Conservation (phyloP, 257 asterid species). For the Primulina tabacum region DNA sequence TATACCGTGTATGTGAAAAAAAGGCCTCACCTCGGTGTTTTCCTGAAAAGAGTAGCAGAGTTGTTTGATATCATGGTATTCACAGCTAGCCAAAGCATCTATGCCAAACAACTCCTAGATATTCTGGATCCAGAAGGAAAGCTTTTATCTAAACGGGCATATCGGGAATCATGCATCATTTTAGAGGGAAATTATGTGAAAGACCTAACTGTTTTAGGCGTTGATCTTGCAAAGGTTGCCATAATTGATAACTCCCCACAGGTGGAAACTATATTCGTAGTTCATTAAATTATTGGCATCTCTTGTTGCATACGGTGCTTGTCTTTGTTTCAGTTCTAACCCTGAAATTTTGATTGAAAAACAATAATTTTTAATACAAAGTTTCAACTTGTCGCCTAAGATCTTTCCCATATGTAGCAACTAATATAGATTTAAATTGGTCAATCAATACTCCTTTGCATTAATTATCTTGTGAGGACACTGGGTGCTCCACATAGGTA, state of each 20-base stretch:
- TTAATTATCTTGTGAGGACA: neutral
- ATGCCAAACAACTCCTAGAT: constrained; percentile 78
- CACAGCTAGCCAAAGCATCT: constrained; percentile 98
- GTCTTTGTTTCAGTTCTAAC: constrained; percentile 12
- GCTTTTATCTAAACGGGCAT: constrained; percentile 74
- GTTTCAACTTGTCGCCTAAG: neutral
- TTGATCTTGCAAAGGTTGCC: constrained; percentile 86
- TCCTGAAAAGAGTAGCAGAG: constrained; percentile 78
- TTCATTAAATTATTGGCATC: neutral
- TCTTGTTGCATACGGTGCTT: constrained; percentile 19
- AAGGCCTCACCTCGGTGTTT: constrained; percentile 78
- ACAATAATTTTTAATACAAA: neutral
- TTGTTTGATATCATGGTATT: constrained; percentile 83
- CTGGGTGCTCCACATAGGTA: neutral
- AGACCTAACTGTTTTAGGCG: constrained; percentile 92
- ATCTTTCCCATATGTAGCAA: neutral
- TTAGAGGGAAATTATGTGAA: constrained; percentile 70
- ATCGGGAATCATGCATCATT: constrained; percentile 90
- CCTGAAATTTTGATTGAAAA: neutral
- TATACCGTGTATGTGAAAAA: constrained; percentile 74
- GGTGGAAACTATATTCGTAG: constrained; percentile 42
- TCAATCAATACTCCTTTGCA: neutral
- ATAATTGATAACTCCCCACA: constrained; percentile 93
- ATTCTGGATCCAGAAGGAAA: constrained; percentile 87
- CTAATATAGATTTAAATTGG: neutral